phyloP scores from a whole-genome alignment of 768 basidiomycete species.

The Suillus subalutaceus region DNA sequence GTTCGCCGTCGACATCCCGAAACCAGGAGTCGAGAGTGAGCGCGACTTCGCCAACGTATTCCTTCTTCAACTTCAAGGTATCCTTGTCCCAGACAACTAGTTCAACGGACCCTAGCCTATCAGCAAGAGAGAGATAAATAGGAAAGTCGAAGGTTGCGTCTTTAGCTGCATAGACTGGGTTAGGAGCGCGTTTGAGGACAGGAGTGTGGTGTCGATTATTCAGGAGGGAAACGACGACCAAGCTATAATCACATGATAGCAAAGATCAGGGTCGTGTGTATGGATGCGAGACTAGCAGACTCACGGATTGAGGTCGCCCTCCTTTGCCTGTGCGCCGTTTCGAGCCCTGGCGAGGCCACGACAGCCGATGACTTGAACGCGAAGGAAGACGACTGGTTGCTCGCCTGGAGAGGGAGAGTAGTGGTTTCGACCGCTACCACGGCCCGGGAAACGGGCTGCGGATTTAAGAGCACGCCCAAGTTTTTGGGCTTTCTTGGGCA shows the following conservation, averaged over 20 bases:
- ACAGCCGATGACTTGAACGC: constrained; percentile 71
- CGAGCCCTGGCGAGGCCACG: constrained; percentile 41
- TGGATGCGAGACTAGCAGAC: constrained; percentile 31
- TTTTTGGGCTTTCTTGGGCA: constrained; percentile 49
- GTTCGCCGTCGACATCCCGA: constrained; percentile 27
- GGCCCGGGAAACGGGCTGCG: constrained; percentile 56
- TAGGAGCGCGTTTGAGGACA: constrained; percentile 69
- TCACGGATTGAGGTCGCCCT: constrained; percentile 78
- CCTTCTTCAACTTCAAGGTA: constrained; percentile 68
- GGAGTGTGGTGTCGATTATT: constrained; percentile 70
- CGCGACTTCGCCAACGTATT: constrained; percentile 90
- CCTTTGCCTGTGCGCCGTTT: constrained; percentile 58
- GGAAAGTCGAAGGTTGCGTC: constrained; percentile 92
- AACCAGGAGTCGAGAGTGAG: constrained; percentile 88
- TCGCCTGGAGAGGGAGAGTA: constrained; percentile 60
- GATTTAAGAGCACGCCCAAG: constrained; percentile 62
- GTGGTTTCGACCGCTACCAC: constrained; percentile 39
- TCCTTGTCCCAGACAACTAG: constrained; percentile 95
- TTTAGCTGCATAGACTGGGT: constrained; percentile 65
- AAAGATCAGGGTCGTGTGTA: constrained; percentile 4
- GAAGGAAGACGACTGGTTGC: constrained; percentile 63
- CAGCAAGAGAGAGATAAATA: constrained; percentile 74
- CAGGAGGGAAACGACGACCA: constrained; percentile 67
- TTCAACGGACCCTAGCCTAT: constrained; percentile 75
- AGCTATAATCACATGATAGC: constrained; percentile 42